These are phyloP conservation scores for Petunia secreta DNA, from an alignment of 257 asterid species.

Conservation along the genomic window DNA sequence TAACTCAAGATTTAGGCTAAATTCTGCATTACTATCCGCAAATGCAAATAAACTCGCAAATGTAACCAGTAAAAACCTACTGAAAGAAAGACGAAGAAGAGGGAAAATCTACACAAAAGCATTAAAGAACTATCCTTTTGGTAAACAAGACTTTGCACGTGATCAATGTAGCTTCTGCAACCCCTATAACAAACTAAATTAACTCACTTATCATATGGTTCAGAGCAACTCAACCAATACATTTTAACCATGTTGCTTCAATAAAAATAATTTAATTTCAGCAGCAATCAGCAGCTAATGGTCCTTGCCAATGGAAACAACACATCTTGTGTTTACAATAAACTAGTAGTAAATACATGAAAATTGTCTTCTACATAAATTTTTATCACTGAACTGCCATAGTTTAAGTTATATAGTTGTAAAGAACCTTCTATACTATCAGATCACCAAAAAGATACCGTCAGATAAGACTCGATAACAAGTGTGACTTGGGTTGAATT, in stretches of 20 bases:
- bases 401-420: neutral
- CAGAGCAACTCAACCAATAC: conserved; percentile 16
- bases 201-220: neutral
- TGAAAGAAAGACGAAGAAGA: neutral
- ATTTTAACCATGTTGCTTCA: neutral
- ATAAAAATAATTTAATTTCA: neutral
- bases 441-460: too few species aligned
- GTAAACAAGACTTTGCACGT: neutral
- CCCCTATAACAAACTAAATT: neutral
- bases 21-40: neutral
- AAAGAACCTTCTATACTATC: neutral
- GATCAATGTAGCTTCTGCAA: neutral
- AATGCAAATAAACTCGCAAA: conserved; percentile 16
- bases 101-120: neutral
- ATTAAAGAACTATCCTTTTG: neutral
- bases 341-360: neutral
- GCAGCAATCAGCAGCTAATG: neutral
- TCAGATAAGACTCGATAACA: too few species aligned
- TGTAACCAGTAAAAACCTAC: neutral
- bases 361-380: neutral
- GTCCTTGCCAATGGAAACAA: neutral
- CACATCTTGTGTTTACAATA: neutral
- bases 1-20: neutral
- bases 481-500: too few species aligned
- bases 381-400: neutral